Conservation (phyloP, 2,329 filamentous ascomycete species). For the Xylariaceae sp. region DNA sequence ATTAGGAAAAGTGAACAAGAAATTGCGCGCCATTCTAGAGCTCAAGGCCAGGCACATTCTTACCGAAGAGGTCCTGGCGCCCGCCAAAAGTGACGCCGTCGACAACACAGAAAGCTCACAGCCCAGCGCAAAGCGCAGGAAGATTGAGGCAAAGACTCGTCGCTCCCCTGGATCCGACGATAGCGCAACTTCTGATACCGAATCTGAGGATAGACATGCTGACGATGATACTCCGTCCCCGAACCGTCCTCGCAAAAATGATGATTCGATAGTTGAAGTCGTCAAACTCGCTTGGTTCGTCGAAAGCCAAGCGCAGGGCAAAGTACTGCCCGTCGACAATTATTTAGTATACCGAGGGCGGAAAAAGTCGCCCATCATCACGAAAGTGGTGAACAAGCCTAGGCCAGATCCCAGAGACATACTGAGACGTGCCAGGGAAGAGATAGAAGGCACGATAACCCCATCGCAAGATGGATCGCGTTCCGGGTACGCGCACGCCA, state of each 20-base stretch:
- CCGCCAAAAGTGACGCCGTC: not conserved
- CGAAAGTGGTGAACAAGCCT: slow-evolving; percentile 4
- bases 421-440: slow-evolving; percentile 31
- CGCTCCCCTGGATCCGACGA: slow-evolving; percentile 16
- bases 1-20: slow-evolving; percentile 69
- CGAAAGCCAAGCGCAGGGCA: slow-evolving; percentile 46
- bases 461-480: slow-evolving; percentile 2
- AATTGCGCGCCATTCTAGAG: slow-evolving; percentile 73
- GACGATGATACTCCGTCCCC: not conserved
- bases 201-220: not conserved
- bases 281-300: slow-evolving; percentile 59
- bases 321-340: slow-evolving; percentile 44
- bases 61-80: slow-evolving; percentile 45
- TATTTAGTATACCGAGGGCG: slow-evolving; percentile 57
- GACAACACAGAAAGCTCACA: slow-evolving; percentile 10
- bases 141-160: slow-evolving; percentile 34
- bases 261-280: slow-evolving; percentile 44
- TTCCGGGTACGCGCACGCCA: not conserved
- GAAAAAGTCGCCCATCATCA: slow-evolving; percentile 23
- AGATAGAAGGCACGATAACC: slow-evolving; percentile 1
- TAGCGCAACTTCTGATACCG: slow-evolving; percentile 31
- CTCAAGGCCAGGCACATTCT: slow-evolving; percentile 64
- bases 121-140: slow-evolving; percentile 34
- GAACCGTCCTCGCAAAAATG: not conserved
- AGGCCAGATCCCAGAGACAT: slow-evolving; percentile 25